A percentile compares a stretch with the other conserved stretches of the same genome.
These are phyloP conservation scores for Kodamaea nitidulidarum DNA, from an alignment of 805 yeast species.

Conservation along the genomic window DNA sequence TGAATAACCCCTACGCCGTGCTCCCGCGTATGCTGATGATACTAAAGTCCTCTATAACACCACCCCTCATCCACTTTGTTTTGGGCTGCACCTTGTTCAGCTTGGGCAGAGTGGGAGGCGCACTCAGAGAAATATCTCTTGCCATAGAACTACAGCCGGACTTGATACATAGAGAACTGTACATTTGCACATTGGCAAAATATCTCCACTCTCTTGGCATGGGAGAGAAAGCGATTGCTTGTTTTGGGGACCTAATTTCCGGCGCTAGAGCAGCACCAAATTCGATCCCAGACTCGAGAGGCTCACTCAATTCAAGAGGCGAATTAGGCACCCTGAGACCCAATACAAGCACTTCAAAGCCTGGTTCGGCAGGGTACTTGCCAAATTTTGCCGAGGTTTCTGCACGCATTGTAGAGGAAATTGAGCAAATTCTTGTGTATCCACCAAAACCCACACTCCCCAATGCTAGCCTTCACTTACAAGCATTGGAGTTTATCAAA, in stretches of 20 bases:
- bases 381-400: background rate
- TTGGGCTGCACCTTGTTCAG: slow-evolving; percentile 16
- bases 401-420: background rate
- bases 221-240: slow-evolving; percentile 11
- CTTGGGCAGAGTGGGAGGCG: slow-evolving; percentile 22
- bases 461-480: slow-evolving; percentile 17
- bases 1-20: slow-evolving; percentile 15
- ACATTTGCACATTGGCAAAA: slow-evolving; percentile 14
- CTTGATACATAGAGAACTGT: slow-evolving; percentile 13
- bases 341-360: background rate
- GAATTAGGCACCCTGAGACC: background rate
- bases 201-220: slow-evolving; percentile 16
- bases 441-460: background rate
- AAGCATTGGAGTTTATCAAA: slow-evolving; percentile 16
- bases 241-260: slow-evolving; percentile 13
- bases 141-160: slow-evolving; percentile 21
- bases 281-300: slow-evolving; percentile 1
- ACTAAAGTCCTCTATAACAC: slow-evolving; percentile 1
- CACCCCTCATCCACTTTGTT: slow-evolving; percentile 4
- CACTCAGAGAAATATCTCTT: slow-evolving; percentile 22
- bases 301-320: background rate
- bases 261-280: background rate
- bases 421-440: background rate
- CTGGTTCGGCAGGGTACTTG: background rate
- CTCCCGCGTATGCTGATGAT: slow-evolving; percentile 14